These are phyloP conservation scores for Prunus mume DNA, from an alignment of 306 rosid species.

Conservation along the genomic window DNA sequence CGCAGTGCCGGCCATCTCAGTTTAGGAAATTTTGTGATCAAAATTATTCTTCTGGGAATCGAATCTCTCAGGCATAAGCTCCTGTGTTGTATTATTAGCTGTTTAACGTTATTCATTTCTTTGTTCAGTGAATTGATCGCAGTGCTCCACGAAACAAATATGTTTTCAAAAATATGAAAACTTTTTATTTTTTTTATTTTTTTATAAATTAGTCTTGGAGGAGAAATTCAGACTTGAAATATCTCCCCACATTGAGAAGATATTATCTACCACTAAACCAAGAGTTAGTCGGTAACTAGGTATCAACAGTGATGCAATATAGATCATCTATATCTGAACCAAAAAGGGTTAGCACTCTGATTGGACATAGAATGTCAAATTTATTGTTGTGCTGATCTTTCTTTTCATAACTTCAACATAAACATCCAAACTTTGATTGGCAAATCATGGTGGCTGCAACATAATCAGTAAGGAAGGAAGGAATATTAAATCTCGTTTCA, in stretches of 20 bases:
- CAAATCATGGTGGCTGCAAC: neutral
- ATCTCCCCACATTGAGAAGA: too few species aligned
- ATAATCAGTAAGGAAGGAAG: neutral
- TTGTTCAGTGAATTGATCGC: neutral
- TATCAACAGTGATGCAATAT: too few species aligned
- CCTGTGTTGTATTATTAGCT: neutral
- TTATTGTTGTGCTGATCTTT: neutral
- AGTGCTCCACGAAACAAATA: neutral
- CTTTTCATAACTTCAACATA: neutral
- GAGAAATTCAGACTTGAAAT: too few species aligned
- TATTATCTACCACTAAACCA: too few species aligned
- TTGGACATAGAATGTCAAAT: neutral
- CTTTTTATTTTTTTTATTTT: neutral
- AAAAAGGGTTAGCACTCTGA: too few species aligned
- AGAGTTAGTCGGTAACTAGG: too few species aligned
- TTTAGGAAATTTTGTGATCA: neutral
- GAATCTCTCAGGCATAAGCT: neutral
- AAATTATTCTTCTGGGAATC: neutral
- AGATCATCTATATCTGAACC: too few species aligned
- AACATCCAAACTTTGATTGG: neutral
- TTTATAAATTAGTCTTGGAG: too few species aligned
- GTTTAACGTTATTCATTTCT: neutral
- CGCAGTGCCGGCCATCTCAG: neutral
- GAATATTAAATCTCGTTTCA: neutral
- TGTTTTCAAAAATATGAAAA: neutral